phyloP scores from a whole-genome alignment of 257 asterid genomes.

The Catharanthus roseus region DNA sequence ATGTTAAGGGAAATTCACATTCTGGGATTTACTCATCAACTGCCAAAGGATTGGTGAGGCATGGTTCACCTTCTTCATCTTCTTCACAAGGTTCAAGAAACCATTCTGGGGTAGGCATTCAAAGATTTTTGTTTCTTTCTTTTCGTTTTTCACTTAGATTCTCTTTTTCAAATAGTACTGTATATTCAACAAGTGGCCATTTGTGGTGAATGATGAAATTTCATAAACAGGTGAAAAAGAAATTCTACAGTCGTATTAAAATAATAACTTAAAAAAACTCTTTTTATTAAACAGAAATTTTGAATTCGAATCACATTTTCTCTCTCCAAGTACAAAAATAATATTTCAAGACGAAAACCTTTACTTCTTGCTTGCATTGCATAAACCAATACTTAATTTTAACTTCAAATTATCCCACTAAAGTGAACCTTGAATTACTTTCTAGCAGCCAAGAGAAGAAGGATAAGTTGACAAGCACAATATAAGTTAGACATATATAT shows the following conservation, averaged over 20 bases:
- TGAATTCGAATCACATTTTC: too few species aligned
- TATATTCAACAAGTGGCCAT: neutral
- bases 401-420: neutral
- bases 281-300: too few species aligned
- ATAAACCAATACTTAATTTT: neutral
- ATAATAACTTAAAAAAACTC: too few species aligned
- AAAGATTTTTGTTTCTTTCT: neutral
- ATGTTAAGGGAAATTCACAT: constrained; percentile 17
- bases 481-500: constrained; percentile 17
- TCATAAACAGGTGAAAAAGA: neutral
- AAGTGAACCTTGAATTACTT: neutral
- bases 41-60: constrained; percentile 19
- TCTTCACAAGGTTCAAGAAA: constrained; percentile 18
- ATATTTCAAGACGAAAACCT: too few species aligned
- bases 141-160: neutral
- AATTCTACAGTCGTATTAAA: neutral
- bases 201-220: neutral
- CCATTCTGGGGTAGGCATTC: constrained; percentile 24
- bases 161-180: neutral
- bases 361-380: too few species aligned
- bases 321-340: too few species aligned
- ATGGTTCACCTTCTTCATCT: constrained; percentile 6
- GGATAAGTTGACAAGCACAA: constrained; percentile 20
- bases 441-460: constrained; percentile 25
- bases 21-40: constrained; percentile 22